These are phyloP conservation scores for Collybiopsis luxurians DNA, from an alignment of 768 basidiomycete genomes.

Conservation along the genomic window DNA sequence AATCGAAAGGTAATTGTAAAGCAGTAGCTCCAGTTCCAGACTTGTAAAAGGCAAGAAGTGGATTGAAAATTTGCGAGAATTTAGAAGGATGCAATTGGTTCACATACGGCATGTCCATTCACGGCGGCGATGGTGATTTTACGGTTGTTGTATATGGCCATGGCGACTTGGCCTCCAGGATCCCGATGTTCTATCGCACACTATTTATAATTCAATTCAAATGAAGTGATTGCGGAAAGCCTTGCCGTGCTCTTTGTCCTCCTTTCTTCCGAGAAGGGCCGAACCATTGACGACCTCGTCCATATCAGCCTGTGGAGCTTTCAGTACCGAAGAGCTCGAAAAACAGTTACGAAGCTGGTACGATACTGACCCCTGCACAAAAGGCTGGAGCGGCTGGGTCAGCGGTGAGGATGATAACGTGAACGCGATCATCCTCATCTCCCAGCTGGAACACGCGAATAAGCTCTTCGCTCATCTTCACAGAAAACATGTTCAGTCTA, in stretches of 20 bases:
- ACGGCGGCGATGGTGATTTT: slow-evolving; percentile 53
- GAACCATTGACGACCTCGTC: slow-evolving; percentile 43
- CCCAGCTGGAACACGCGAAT: slow-evolving; percentile 41
- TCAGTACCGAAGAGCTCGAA: slow-evolving; percentile 22
- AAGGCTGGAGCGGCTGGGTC: slow-evolving; percentile 50
- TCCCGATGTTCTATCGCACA: slow-evolving; percentile 37
- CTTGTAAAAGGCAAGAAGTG: slow-evolving; percentile 16
- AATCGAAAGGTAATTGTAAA: slow-evolving; percentile 48
- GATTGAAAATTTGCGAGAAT: background rate
- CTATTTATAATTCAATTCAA: no score
- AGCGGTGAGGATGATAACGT: slow-evolving; percentile 50
- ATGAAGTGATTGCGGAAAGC: slow-evolving; percentile 16
- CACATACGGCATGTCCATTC: slow-evolving; percentile 47
- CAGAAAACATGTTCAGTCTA: slow-evolving; percentile 46
- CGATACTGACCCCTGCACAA: slow-evolving; percentile 47
- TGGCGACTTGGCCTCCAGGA: slow-evolving; percentile 41
- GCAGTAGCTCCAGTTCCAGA: slow-evolving; percentile 48
- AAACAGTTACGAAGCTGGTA: background rate
- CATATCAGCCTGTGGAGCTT: background rate
- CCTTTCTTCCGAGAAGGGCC: slow-evolving; percentile 18
- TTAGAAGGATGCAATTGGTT: background rate
- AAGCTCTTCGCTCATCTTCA: slow-evolving; percentile 34
- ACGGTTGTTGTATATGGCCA: slow-evolving; percentile 49
- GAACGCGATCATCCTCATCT: slow-evolving; percentile 53
- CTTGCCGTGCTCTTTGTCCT: background rate